phyloP scores from a whole-genome alignment of 129 eudicot species.

The sunflower (Helianthus annuus) region DNA sequence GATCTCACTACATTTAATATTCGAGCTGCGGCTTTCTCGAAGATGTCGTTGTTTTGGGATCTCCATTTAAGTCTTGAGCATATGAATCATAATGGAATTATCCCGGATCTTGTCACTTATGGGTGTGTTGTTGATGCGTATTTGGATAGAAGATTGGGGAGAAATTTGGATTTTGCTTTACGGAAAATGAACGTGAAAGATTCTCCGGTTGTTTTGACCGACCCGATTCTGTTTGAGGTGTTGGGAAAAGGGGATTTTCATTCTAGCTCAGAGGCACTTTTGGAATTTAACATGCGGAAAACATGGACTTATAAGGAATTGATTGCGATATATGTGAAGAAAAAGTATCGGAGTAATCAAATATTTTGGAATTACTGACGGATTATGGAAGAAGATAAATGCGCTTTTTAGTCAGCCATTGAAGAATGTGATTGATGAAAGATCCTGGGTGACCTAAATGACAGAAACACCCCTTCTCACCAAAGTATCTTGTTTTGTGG shows the following conservation, averaged over 20 bases:
- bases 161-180: constrained; percentile 72
- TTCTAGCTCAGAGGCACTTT: constrained; percentile 55
- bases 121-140: constrained; percentile 94
- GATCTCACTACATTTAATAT: constrained; percentile 87
- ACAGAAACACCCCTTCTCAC: background rate
- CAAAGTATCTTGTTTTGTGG: background rate
- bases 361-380: constrained; percentile 84
- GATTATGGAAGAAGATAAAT: constrained; percentile 14
- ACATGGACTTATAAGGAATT: constrained; percentile 67
- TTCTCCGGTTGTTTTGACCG: constrained; percentile 51
- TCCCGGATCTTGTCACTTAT: constrained; percentile 89
- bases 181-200: constrained; percentile 55
- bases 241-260: constrained; percentile 96
- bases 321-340: constrained; percentile 58
- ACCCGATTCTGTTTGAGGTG: constrained; percentile 72
- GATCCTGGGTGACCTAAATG: constrained; percentile 6
- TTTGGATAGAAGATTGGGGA: constrained; percentile 71
- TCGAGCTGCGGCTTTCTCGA: constrained; percentile 79
- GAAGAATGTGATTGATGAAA: background rate
- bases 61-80: constrained; percentile 83
- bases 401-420: constrained; percentile 1
- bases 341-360: constrained; percentile 67
- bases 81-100: constrained; percentile 65
- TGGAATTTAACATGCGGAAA: constrained; percentile 56
- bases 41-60: constrained; percentile 91